Conservation (phyloP, 2,329 filamentous ascomycete genomes). For the Sporothrix phasma region DNA sequence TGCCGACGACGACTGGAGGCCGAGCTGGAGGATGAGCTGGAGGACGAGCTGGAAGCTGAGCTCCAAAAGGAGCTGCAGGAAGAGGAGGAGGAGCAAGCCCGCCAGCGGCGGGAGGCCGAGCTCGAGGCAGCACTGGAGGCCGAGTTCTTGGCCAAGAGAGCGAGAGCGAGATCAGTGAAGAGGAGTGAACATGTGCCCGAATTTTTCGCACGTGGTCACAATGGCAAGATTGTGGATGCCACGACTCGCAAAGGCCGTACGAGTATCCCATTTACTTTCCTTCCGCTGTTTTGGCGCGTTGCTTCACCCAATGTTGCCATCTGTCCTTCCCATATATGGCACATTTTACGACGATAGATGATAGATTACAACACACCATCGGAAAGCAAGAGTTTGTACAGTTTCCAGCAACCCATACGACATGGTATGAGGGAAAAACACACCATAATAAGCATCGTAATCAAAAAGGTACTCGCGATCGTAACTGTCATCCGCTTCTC, state of each 20-base stretch:
- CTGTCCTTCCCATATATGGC: not conserved
- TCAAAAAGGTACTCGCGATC: not conserved
- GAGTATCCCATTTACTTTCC: too few species aligned
- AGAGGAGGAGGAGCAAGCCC: constrained; percentile 9
- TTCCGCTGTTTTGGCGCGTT: not conserved
- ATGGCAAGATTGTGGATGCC: too few species aligned
- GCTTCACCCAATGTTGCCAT: not conserved
- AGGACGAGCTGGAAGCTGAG: constrained; percentile 16
- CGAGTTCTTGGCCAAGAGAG: constrained; percentile 37
- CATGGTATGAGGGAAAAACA: not conserved
- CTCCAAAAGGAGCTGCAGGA: constrained; percentile 16
- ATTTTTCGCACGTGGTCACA: not conserved
- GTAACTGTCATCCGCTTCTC: not conserved
- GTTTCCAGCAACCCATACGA: too few species aligned
- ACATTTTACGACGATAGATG: not conserved
- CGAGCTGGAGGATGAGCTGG: constrained; percentile 16
- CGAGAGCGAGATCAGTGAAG: constrained; percentile 58
- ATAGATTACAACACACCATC: not conserved
- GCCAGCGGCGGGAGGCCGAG: constrained; percentile 27
- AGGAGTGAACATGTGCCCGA: too few species aligned
- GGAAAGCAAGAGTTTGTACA: not conserved
- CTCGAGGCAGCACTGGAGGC: constrained; percentile 50
- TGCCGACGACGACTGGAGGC: constrained; percentile 9
- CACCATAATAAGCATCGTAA: too few species aligned
- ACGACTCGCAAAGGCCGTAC: too few species aligned